Conservation (phyloP, 371 early-diverging fungal species). For the Catenaria anguillulae region DNA sequence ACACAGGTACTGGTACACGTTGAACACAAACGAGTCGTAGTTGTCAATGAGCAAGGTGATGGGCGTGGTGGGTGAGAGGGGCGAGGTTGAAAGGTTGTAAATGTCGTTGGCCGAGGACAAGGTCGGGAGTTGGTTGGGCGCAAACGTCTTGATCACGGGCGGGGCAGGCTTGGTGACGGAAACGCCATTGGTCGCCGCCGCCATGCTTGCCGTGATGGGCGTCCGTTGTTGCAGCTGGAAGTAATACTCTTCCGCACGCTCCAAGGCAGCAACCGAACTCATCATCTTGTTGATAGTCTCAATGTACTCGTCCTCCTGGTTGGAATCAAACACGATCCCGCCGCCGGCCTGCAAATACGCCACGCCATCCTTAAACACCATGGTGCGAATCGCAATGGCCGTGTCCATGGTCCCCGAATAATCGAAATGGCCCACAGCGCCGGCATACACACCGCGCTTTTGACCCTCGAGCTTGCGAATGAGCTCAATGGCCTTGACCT, state of each 20-base stretch:
- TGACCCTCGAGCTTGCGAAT: slow-evolving; percentile 76
- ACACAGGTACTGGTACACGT: slow-evolving; percentile 84
- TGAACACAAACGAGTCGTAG: slow-evolving; percentile 96
- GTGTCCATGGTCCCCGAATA: slow-evolving; percentile 87
- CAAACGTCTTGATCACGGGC: neutral
- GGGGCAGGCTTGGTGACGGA: neutral
- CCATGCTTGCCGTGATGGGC: neutral
- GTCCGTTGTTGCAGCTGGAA: slow-evolving; percentile 23
- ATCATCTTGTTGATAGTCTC: slow-evolving; percentile 90
- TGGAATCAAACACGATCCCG: slow-evolving; percentile 90
- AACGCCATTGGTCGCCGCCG: neutral
- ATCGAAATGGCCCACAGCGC: slow-evolving; percentile 87
- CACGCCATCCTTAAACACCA: slow-evolving; percentile 86
- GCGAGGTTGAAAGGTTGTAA: neutral
- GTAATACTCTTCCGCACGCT: slow-evolving; percentile 62
- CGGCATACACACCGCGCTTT: slow-evolving; percentile 91
- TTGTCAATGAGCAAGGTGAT: slow-evolving; percentile 83
- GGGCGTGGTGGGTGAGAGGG: no score
- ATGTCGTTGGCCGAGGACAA: slow-evolving; percentile 3
- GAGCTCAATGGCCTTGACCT: slow-evolving; percentile 87
- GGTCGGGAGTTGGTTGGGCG: neutral
- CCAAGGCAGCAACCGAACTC: slow-evolving; percentile 73
- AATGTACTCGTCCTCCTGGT: slow-evolving; percentile 75
- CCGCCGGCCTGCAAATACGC: slow-evolving; percentile 92
- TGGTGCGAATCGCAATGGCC: slow-evolving; percentile 92